Evolutionary conservation across 2,329 filamentous ascomycete genomes (phyloP), one percentile per base, ranked within the genome.

Genomic region (Botryosphaeria agaves): DNA sequence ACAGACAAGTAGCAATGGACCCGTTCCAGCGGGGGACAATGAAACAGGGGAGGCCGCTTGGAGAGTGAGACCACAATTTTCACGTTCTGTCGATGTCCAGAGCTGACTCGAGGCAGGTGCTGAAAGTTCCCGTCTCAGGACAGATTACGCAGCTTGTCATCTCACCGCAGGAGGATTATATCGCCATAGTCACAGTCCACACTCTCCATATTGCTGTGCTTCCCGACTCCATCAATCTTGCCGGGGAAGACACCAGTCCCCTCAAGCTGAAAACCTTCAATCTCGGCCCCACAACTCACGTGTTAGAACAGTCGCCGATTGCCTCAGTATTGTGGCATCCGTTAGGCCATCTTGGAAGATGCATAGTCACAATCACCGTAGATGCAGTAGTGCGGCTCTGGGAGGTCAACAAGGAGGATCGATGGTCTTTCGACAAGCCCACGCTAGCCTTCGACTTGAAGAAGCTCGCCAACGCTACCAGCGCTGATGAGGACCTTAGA

Each of bases 251-350:
- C 44, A 61, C 56, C 28, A 64, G 68, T 7, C 71, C 76, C 4
- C 64, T 93, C 44, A 81, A 80, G 46, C 65, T 85, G 18, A 91
- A 82, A 52, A 82, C 82, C 31, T 91, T 82, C 56, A 87, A 87
- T 14, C 64, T 95, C n/a, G 87, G 87, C 1, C 84, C 85, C 18
- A 91, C 83, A 3, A 84, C 79, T 3, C 87, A 95, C 53, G 83
- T 94, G 29, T 76, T 85, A 29, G 82, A 87, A 28, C 76, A 84
- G 40, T 72, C 83, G 5, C 72, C 81, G 2, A 65, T 98, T 33
- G 74, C 76, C 14, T 82, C 83, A 1, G 79, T 76, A 3, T 45
- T 94, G 34, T 98, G 89, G 87, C 89, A 98, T 55, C 89, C 89
- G 1, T 62, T 95, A 1, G 85, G 85, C 2, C 74, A 87, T 7